Base-by-base conservation (phyloP, 139 green algal species). In the Astrephomene gubernaculifera region DNA sequence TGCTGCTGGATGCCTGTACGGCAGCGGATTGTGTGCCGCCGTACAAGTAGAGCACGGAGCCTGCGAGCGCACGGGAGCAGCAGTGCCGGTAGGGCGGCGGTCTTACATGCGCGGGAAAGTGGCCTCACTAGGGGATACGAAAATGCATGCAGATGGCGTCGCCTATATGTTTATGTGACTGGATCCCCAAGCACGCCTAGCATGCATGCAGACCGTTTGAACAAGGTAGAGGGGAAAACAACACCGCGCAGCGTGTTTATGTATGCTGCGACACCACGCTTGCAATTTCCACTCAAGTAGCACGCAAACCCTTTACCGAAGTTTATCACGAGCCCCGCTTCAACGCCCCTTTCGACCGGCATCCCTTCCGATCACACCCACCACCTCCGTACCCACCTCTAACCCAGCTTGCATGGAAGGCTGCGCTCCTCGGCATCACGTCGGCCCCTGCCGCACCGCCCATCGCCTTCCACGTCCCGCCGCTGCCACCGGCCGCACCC, bases 381-480 rank as follows among this genome's bases (percentile, higher is more conserved):
- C 0, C 71, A 22, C 27, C 14, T n/a, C 29, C 44, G 39, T 43
- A 75, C 70, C 70, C 43, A 83, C 76, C 76, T 6, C 6, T 6
- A 1, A 72, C 4, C 76, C 76, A 83, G 76, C 76, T 83, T 7
- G 60, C n/a, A 43, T 83, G 76, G 39, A 83, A 73, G 22, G 76
- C 76, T 33, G 38, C 21, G 38, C 21, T n/a, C n/a, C n/a, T n/a
- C n/a, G n/a, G n/a, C 39, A 53, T 25, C 10, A 7, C 68, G 22
- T 38, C 38, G 14, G 39, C 41, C 27, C 45, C 8, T 29, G 41
- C 25, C 39, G 31, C 45, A 1, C 4, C 35, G 29, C 19, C 60
- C 60, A 83, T n/a, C n/a, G 21, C n/a, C 12, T 0, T 29, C 76
- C 76, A 72, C 38, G 9, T 9, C 6, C 36, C 68, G 4, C 17